Evolutionary conservation across 2,329 filamentous ascomycete species (phyloP).

Genomic region (Xylaria sp.): DNA sequence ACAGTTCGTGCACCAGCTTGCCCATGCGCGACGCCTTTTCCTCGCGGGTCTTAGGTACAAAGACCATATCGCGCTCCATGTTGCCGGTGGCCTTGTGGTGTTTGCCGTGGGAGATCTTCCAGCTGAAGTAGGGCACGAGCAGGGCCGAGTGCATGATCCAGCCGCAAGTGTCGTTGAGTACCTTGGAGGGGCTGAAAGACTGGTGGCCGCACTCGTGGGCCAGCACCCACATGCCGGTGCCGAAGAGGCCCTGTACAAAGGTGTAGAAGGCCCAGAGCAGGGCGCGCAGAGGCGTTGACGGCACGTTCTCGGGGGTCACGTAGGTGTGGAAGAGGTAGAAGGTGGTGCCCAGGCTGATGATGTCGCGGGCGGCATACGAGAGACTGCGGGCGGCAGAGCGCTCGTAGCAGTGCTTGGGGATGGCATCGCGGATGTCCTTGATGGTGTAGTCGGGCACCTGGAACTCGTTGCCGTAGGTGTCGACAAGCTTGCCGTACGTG

Average conservation of each 20-base stretch:
- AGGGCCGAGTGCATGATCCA: conserved; percentile 91
- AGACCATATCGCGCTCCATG: conserved; percentile 99
- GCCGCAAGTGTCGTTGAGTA: conserved; percentile 90
- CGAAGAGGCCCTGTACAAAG: conserved; percentile 89
- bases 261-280: conserved; percentile 75
- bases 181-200: conserved; percentile 92
- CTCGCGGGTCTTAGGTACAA: conserved; percentile 91
- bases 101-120: conserved; percentile 99
- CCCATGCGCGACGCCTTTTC: conserved; percentile 81
- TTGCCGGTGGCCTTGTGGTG: conserved; percentile 99
- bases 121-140: conserved; percentile 97
- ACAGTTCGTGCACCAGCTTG: conserved; percentile 80
- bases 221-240: conserved; percentile 93
- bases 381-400: conserved; percentile 81
- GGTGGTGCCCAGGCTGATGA: conserved; percentile 75
- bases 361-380: conserved; percentile 85
- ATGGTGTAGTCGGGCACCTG: conserved; percentile 94
- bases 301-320: conserved; percentile 85
- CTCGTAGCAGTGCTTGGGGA: conserved; percentile 96
- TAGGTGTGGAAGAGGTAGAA: conserved; percentile 92
- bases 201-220: conserved; percentile 98
- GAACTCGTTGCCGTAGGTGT: conserved; percentile 96
- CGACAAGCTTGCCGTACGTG: conserved; percentile 73
- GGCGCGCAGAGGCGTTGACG: conserved; percentile 73
- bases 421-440: conserved; percentile 96